Evolutionary conservation across 306 rosid genomes (phyloP).

Genomic region (Ochetophila trinervis): DNA sequence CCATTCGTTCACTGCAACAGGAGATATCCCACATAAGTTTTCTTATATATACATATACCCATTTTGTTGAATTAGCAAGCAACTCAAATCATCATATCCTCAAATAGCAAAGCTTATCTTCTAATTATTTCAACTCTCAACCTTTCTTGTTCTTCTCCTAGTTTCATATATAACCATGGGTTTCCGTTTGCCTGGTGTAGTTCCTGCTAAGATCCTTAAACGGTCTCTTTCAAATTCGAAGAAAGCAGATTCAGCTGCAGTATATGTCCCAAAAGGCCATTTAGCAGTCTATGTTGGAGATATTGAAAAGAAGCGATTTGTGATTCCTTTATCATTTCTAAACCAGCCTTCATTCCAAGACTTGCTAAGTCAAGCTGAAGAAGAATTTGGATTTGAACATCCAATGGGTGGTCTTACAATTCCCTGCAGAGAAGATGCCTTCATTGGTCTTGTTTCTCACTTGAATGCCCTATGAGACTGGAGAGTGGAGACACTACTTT

Average conservation of each 20-base stretch:
- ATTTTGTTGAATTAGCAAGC: not conserved
- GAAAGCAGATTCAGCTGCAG: not conserved
- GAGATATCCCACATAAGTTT: not conserved
- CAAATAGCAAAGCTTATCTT: not conserved
- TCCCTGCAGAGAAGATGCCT: constrained; percentile 39
- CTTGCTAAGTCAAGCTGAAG: constrained; percentile 25
- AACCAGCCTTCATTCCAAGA: constrained; percentile 32
- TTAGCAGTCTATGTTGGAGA: constrained; percentile 43
- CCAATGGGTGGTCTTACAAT: constrained; percentile 39
- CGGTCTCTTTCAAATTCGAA: constrained; percentile 11
- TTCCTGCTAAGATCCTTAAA: constrained; percentile 25
- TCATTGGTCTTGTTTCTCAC: constrained; percentile 28
- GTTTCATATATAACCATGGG: constrained; percentile 5
- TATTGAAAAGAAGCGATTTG: constrained; percentile 21
- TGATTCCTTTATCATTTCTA: constrained; percentile 31
- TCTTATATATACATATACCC: constrained; percentile 21
- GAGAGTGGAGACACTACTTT: too few relatives aligned
- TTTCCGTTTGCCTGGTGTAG: constrained; percentile 15
- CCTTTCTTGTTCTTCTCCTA: not conserved
- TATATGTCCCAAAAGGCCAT: constrained; percentile 34
- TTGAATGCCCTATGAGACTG: not conserved
- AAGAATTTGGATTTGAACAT: constrained; percentile 32
- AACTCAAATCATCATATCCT: not conserved
- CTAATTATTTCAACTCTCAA: not conserved
- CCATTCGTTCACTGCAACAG: not conserved